These are phyloP conservation scores for Saccharomycopsis fibuligera DNA, from an alignment of 805 yeast species.

Conservation along the genomic window DNA sequence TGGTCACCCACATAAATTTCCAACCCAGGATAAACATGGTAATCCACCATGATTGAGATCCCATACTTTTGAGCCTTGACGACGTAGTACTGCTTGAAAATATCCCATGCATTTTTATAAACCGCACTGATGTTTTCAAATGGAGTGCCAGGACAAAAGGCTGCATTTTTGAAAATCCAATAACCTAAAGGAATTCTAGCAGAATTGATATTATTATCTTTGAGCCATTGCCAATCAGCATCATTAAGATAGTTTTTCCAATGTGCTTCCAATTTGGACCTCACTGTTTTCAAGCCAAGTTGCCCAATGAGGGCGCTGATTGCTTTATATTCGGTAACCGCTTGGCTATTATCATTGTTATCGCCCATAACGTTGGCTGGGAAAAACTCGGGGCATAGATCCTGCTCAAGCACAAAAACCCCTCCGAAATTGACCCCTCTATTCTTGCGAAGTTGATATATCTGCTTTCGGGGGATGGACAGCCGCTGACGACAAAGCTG, in stretches of 20 bases:
- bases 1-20: slow-evolving; percentile 67
- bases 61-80: slow-evolving; percentile 51
- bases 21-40: slow-evolving; percentile 90
- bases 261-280: slow-evolving; percentile 49
- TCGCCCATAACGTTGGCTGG: slow-evolving; percentile 45
- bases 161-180: slow-evolving; percentile 74
- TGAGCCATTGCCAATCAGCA: slow-evolving; percentile 76
- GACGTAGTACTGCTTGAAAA: slow-evolving; percentile 45
- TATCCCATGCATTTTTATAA: slow-evolving; percentile 70
- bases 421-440: slow-evolving; percentile 86
- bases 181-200: slow-evolving; percentile 87
- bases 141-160: slow-evolving; percentile 51
- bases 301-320: slow-evolving; percentile 42
- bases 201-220: slow-evolving; percentile 59
- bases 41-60: slow-evolving; percentile 74
- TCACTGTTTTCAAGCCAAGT: slow-evolving; percentile 50
- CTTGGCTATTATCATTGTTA: too few species aligned
- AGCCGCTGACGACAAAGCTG: background rate
- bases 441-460: slow-evolving; percentile 55
- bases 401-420: slow-evolving; percentile 71
- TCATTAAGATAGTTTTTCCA: slow-evolving; percentile 59
- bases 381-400: slow-evolving; percentile 62
- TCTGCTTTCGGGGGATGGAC: background rate
- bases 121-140: slow-evolving; percentile 50
- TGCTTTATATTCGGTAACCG: slow-evolving; percentile 78